These are phyloP conservation scores for Thielaviopsis euricoi DNA, from an alignment of 2,329 filamentous ascomycete genomes.

Conservation along the genomic window DNA sequence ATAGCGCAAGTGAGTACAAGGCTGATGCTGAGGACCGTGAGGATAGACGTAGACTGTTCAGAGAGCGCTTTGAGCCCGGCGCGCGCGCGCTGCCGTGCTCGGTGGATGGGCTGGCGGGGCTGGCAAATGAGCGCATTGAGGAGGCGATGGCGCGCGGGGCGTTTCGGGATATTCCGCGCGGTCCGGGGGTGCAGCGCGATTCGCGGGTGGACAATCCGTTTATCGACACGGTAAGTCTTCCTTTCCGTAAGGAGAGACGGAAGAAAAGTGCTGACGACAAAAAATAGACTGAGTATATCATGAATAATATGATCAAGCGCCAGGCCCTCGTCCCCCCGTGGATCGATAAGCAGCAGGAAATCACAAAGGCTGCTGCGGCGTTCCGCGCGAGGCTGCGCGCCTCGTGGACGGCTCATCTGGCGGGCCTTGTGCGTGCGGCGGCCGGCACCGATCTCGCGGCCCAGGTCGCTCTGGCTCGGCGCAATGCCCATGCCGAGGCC, in stretches of 20 bases:
- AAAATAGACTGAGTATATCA: conserved; percentile 68
- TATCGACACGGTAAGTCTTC: conserved; percentile 51
- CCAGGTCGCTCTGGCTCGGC: conserved; percentile 55
- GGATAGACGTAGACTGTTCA: conserved; percentile 53
- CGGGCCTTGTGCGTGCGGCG: conserved; percentile 54
- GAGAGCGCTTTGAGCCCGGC: conserved; percentile 61
- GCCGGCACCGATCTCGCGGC: conserved; percentile 57
- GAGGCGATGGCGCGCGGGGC: conserved; percentile 84
- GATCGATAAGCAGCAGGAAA: conserved; percentile 97
- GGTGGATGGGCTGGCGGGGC: conserved; percentile 58
- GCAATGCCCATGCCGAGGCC: conserved; percentile 60
- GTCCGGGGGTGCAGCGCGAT: conserved; percentile 67
- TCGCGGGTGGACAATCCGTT: conserved; percentile 72
- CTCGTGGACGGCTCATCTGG: conserved; percentile 75
- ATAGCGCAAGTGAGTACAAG: conserved; percentile 38
- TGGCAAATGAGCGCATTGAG: conserved; percentile 83
- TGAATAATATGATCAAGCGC: conserved; percentile 96
- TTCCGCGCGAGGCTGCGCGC: conserved; percentile 62
- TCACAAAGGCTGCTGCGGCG: conserved; percentile 47
- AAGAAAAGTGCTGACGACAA: conserved; percentile 1
- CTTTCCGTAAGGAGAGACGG: no score
- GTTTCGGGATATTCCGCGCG: conserved; percentile 69
- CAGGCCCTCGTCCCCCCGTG: conserved; percentile 93
- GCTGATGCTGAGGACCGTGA: conserved; percentile 34
- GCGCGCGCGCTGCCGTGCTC: conserved; percentile 60